A percentile compares a stretch with the other conserved stretches of the same genome.
These are phyloP conservation scores for Sicyos baderoa DNA, from an alignment of 306 rosid species.

Conservation along the genomic window DNA sequence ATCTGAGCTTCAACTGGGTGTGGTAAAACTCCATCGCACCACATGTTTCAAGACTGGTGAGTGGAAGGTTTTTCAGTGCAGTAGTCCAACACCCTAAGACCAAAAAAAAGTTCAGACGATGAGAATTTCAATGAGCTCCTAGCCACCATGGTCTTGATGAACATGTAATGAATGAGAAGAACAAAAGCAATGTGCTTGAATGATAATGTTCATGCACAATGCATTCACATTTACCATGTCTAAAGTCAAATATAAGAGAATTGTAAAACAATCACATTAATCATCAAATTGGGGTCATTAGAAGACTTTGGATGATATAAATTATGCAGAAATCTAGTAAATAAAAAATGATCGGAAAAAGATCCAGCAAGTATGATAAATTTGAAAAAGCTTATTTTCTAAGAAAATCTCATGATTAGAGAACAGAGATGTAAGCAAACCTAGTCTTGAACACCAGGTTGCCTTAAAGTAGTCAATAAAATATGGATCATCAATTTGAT, in stretches of 20 bases:
- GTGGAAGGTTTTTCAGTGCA: slow-evolving; percentile 62
- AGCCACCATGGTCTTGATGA: not conserved
- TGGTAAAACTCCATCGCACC: slow-evolving; percentile 80
- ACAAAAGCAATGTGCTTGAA: not conserved
- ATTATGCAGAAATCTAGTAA: not conserved
- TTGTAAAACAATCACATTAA: not conserved
- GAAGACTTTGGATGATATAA: not conserved
- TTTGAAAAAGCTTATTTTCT: not conserved
- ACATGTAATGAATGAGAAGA: not conserved
- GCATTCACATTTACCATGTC: not conserved
- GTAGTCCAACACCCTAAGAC: slow-evolving; percentile 55
- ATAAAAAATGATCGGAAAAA: not conserved
- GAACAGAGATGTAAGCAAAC: slow-evolving; percentile 32
- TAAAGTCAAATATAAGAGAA: not conserved
- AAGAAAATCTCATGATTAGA: slow-evolving; percentile 1
- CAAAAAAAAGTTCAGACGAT: slow-evolving; percentile 20
- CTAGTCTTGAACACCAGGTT: slow-evolving; percentile 73
- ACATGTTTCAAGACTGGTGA: slow-evolving; percentile 75
- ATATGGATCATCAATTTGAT: slow-evolving; percentile 54
- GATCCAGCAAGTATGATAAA: not conserved
- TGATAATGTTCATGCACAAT: not conserved
- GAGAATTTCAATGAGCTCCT: slow-evolving; percentile 9
- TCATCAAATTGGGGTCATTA: not conserved
- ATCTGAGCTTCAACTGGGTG: slow-evolving; percentile 64
- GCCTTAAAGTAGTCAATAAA: slow-evolving; percentile 85